Percentiles rank a stretch among this genome's conserved stretches.
Evolutionary conservation across 2,329 filamentous ascomycete species (phyloP).

Genomic region (Didymella arachidicola): DNA sequence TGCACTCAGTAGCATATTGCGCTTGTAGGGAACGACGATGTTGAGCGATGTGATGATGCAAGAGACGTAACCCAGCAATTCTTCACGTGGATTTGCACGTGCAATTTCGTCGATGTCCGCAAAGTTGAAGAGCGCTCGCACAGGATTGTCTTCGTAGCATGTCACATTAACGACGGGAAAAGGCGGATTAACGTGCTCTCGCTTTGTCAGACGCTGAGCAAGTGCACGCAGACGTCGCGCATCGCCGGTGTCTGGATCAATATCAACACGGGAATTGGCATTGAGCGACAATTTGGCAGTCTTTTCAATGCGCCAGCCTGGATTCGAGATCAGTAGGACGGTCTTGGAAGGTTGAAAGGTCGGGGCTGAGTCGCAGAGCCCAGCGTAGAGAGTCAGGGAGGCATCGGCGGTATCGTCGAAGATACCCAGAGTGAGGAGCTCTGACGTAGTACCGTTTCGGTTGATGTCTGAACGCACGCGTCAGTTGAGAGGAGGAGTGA

Average conservation of each 20-base stretch:
- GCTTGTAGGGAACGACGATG: conserved; percentile 51
- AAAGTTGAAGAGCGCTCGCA: conserved; percentile 53
- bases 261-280: conserved; percentile 60
- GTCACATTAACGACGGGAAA: conserved; percentile 53
- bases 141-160: conserved; percentile 30
- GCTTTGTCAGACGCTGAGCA: conserved; percentile 57
- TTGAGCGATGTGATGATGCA: conserved; percentile 55
- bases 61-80: conserved; percentile 55
- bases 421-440: conserved; percentile 60
- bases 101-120: conserved; percentile 56
- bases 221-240: conserved; percentile 62
- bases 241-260: conserved; percentile 64
- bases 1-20: conserved; percentile 56
- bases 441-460: conserved; percentile 55
- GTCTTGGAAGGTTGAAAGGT: conserved; percentile 59
- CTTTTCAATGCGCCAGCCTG: conserved; percentile 51
- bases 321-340: conserved; percentile 60
- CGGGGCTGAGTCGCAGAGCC: conserved; percentile 56
- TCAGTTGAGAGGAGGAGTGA: background rate
- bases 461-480: conserved; percentile 51
- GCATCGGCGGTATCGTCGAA: conserved; percentile 66
- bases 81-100: conserved; percentile 39
- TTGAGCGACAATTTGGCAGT: conserved; percentile 49
- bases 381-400: conserved; percentile 63
- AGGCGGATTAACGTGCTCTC: conserved; percentile 59